Percentiles rank a stretch among this genome's conserved stretches.
Conservation (phyloP, 164 flowering plant species). For the Malania oleifera region DNA sequence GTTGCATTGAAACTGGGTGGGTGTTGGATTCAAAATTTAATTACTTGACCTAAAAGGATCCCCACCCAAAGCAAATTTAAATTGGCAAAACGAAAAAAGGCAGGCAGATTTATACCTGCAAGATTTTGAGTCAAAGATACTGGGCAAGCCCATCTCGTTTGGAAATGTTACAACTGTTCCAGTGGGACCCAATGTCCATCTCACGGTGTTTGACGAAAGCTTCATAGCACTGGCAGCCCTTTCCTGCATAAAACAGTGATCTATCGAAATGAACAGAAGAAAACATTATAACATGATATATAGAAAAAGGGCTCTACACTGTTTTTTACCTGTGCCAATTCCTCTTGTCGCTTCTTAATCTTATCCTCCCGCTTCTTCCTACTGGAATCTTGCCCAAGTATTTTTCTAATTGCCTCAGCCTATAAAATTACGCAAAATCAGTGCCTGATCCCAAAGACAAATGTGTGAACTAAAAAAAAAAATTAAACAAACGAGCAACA, state of each 20-base stretch:
- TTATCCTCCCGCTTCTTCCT: constrained; percentile 46
- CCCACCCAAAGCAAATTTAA: neutral
- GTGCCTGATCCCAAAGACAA: neutral
- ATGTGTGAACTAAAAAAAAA: neutral
- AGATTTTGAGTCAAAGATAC: constrained; percentile 29
- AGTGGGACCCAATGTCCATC: constrained; percentile 34
- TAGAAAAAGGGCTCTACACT: neutral
- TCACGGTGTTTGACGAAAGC: constrained; percentile 30
- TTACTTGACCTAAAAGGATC: neutral
- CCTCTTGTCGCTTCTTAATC: constrained; percentile 34
- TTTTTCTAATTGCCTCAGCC: constrained; percentile 55
- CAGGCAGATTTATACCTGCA: constrained; percentile 24
- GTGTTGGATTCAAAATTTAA: too few relatives aligned
- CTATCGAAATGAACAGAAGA: neutral
- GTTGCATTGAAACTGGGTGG: neutral
- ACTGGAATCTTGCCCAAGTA: constrained; percentile 52
- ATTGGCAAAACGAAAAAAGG: neutral
- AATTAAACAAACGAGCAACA: too few relatives aligned
- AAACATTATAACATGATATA: neutral
- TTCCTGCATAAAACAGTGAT: constrained; percentile 21
- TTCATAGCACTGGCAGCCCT: constrained; percentile 28
- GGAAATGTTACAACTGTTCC: constrained; percentile 43
- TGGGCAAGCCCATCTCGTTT: constrained; percentile 42
- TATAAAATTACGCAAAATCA: constrained; percentile 10
- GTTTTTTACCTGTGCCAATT: constrained; percentile 26